Base-by-base conservation (phyloP, 306 rosid species). In the Trichosanthes cucumerina region DNA sequence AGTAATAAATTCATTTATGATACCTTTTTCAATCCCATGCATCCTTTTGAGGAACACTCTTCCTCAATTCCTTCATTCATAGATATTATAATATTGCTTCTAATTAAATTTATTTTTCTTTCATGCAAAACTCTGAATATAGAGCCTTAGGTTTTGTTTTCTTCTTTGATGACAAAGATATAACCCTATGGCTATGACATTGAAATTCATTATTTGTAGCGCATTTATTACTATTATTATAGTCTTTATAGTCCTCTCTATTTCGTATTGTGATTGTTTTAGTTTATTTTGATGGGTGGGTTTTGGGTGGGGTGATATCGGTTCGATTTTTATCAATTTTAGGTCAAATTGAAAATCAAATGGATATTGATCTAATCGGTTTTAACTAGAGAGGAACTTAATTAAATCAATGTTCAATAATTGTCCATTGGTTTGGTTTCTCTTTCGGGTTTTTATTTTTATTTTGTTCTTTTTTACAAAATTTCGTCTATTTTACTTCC, bases 1-100 rank as follows among this genome's bases (percentile, higher is more conserved):
- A 43, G 28, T 65, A 38, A 38, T 65, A 65, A 65, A 36, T 36
- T 36, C 49, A 65, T 65, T 38, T 38, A 65, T 64, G 43, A 64
- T 16, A 34, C 34, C 71, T 18, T 39, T 19, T 14, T 38, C 47
- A 38, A 38, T 66, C 9, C 28, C 72, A 65, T 70, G 76, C 54
- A 70, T 41, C 54, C 76, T 70, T 43, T 43, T 43, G 0, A 71
- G 76, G 76, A 71, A 71, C 76, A 71, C 10, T 13, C 21, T 71
- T 71, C 76, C 76, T 47, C 57, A 71, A 71, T 71, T 71, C 76
- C 56, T 46, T 43, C 76, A 14, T 15, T 44, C 54, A 43, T 46
- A 71, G 0, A 69, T 69, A 39, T 36, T 69, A 11, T 10, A 36
- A 69, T 26, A n/a, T 62, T 62, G 69, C 69, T 62, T 62, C 23